These are phyloP conservation scores for Fusarium lateritium DNA, from an alignment of 2,329 filamentous ascomycete genomes.

Conservation along the genomic window DNA sequence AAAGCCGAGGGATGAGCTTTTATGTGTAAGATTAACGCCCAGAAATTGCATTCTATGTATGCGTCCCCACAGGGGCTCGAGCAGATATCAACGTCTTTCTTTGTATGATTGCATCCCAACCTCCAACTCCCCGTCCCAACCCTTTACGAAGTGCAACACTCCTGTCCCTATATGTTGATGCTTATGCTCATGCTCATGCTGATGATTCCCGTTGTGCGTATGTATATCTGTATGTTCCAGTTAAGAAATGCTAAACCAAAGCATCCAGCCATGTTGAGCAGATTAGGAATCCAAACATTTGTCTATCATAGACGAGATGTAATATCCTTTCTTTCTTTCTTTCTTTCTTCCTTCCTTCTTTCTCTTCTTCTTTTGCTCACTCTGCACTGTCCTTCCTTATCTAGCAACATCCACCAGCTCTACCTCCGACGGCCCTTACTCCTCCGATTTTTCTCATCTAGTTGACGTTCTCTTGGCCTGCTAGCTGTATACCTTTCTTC, in stretches of 20 bases:
- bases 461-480: constrained; percentile 18
- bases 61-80: constrained; percentile 22
- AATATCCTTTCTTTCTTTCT: constrained; percentile 12
- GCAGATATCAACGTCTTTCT: constrained; percentile 32
- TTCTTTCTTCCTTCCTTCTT: constrained; percentile 13
- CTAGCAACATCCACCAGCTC: constrained; percentile 7
- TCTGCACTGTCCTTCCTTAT: constrained; percentile 9
- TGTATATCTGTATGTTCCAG: constrained; percentile 33
- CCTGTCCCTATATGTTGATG: constrained; percentile 30
- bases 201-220: constrained; percentile 30
- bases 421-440: neutral
- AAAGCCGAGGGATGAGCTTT: constrained; percentile 22
- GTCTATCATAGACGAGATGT: constrained; percentile 37
- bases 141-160: constrained; percentile 20
- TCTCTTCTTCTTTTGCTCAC: constrained; percentile 18
- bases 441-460: constrained; percentile 11
- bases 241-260: constrained; percentile 42
- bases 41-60: constrained; percentile 33
- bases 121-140: constrained; percentile 5
- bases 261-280: constrained; percentile 32
- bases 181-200: constrained; percentile 13
- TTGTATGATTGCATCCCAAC: constrained; percentile 18
- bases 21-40: constrained; percentile 41
- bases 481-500: constrained; percentile 31
- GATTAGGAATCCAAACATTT: constrained; percentile 42